phyloP scores from a whole-genome alignment of 2,329 filamentous ascomycete genomes.

The Epichloe gansuensis region DNA sequence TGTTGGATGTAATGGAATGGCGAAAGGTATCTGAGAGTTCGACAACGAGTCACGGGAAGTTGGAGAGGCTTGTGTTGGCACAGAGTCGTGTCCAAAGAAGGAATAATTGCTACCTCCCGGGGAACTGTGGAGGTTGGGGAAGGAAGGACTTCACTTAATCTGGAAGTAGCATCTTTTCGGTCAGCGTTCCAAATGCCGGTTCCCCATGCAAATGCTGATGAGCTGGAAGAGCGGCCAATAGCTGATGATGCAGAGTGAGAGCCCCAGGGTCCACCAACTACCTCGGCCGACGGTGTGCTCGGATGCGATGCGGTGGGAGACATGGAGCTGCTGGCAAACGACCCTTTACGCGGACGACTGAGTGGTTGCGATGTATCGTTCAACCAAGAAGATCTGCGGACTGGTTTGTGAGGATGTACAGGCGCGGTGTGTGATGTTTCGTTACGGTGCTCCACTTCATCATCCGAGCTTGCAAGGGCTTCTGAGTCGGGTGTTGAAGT shows the following conservation, averaged over 20 bases:
- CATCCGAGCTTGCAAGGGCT: constrained; percentile 85
- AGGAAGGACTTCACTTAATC: constrained; percentile 61
- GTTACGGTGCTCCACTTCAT: constrained; percentile 63
- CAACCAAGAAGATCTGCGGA: constrained; percentile 70
- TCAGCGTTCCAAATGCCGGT: constrained; percentile 74
- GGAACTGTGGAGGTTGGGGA: constrained; percentile 56
- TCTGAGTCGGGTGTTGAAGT: constrained; percentile 90
- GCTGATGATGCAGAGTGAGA: constrained; percentile 36
- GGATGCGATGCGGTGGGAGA: constrained; percentile 72
- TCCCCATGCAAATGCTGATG: constrained; percentile 52
- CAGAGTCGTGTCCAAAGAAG: constrained; percentile 37
- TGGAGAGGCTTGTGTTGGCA: constrained; percentile 36
- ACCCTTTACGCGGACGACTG: constrained; percentile 58
- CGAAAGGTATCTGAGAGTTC: constrained; percentile 65
- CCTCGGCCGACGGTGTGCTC: constrained; percentile 62
- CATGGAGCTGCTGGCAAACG: constrained; percentile 65
- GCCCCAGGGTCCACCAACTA: constrained; percentile 40
- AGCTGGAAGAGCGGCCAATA: constrained; percentile 32
- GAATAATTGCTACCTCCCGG: constrained; percentile 29
- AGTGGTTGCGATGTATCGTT: constrained; percentile 63
- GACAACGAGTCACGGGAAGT: constrained; percentile 39
- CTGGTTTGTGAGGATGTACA: constrained; percentile 44
- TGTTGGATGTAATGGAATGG: constrained; percentile 78
- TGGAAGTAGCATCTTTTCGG: constrained; percentile 63
- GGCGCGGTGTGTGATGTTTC: constrained; percentile 32